Base-by-base conservation (phyloP, 2,329 filamentous ascomycete species). In the Sclerotinia spermophila region DNA sequence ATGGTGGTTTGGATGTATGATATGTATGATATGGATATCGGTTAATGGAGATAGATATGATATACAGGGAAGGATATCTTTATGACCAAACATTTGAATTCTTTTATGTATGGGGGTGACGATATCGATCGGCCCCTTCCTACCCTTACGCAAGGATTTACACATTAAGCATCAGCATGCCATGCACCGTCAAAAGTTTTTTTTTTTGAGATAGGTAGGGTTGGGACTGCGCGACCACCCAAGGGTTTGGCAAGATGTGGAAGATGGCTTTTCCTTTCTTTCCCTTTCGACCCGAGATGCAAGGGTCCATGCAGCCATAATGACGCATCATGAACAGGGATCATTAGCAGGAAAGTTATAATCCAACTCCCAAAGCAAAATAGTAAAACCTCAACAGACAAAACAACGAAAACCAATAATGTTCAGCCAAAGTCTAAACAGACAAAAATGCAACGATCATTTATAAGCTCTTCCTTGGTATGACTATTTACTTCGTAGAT, bases 101-200 rank as follows among this genome's bases (percentile, higher is more conserved):
- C 35, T 35, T 48, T 44, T 30, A 45, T 45, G 30, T 60, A 30
- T 60, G 35, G 58, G 58, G 40, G 58, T 60, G 58, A 60, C 35
- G 58, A 60, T 60, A 40, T 60, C 38, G 35, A 42, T 60, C 58
- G 58, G 58, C 35, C 58, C 55, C 35, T n/a, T n/a, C 56, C 56
- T 60, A 55, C 15, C 53, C 27, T 59, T 38, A 10, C 35, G 33
- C 56, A 59, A 35, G 56, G 56, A 59, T 59, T 38, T 38, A n/a
- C 21, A 17, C 38, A 38, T 40, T 33, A 35, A 59, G 56, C 56
- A 59, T 59, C 33, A 59, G 56, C 53, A 56, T 33, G 8, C 33
- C 55, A 58, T 58, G 21, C 55, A 58, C 53, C 21, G 30, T 35
- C 30, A 24, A 56, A 17, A 58, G 33, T n/a, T n/a, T 27, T 35